Evolutionary conservation across 768 basidiomycete genomes (phyloP), one percentile per base, ranked within the genome.

Genomic region (Phaffia australis): DNA sequence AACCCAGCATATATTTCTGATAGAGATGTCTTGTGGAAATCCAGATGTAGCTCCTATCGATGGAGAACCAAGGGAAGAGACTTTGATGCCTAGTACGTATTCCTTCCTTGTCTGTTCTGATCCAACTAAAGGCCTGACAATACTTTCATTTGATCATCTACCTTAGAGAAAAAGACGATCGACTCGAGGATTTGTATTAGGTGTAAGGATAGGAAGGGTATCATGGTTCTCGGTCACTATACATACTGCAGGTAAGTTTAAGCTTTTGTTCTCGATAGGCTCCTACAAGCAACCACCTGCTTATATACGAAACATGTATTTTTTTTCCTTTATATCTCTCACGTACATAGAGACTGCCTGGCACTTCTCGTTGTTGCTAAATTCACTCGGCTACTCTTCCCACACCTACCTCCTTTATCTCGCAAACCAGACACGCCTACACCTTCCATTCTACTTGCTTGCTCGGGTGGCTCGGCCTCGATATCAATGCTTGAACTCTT

Each of bases 171-270:
- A 27, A 42, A 48, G 18, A 69, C 58, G 64, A 29, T 69, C 57
- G 67, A 69, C 67, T 63, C 67, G 47, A 27, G 30, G 3, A 60
- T 64, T 21, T 69, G 67, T 35, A 54, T 57, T 3, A 19, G 67
- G 15, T 69, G 67, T 50, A 69, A 69, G 52, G 63, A 59, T n/a
- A 18, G 48, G 15, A 63, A 63, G 51, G 67, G 67, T 3, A 35
- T 64, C 7, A 62, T 69, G 14, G 67, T 57, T 46, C 32, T 69
- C 32, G 32, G 57, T 23, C 67, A 69, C 46, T 25, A 30, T 4
- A 55, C 62, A 3, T 69, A 69, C 49, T 69, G 67, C 67, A 63
- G 35, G 67, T 69, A 27, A 42, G 66, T 57, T 19, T 9, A 30
- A 21, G 11, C 50, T 25, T 4, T 23, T 19, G 35, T 2, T 3